Conservation (phyloP, 495 filamentous ascomycete genomes). For the Parachaetomium inaequale region DNA sequence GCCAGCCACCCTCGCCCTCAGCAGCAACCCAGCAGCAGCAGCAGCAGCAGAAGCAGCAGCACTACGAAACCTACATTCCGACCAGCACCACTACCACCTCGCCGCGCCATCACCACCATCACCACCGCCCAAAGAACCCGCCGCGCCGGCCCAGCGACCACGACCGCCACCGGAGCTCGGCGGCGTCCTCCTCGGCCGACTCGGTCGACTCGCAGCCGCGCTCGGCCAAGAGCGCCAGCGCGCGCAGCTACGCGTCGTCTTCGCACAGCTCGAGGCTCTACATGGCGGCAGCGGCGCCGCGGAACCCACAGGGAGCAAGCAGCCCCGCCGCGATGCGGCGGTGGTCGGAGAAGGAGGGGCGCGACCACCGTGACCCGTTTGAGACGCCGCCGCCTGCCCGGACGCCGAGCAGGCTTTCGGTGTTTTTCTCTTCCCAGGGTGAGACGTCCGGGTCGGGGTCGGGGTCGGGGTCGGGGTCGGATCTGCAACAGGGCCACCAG, state of each 20-base stretch:
- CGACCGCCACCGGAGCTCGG: conserved; percentile 31
- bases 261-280: conserved; percentile 27
- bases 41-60: conserved; percentile 7
- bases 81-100: background rate
- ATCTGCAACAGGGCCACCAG: background rate
- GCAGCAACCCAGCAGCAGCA: too few species aligned
- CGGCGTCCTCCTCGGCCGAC: conserved; percentile 34
- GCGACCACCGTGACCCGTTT: conserved; percentile 22
- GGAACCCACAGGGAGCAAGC: conserved; percentile 6
- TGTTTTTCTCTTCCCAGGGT: too few species aligned
- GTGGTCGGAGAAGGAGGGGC: background rate
- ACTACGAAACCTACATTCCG: conserved; percentile 27
- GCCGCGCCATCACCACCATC: conserved; percentile 5
- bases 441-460: too few species aligned
- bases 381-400: conserved; percentile 20
- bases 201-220: conserved; percentile 35
- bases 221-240: conserved; percentile 23
- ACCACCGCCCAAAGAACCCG: conserved; percentile 7
- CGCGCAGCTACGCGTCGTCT: conserved; percentile 24
- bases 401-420: conserved; percentile 29
- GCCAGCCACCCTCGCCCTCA: conserved; percentile 19
- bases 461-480: too few species aligned
- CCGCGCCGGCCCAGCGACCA: background rate
- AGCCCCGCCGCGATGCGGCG: background rate
- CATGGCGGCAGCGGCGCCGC: conserved; percentile 9